These are phyloP conservation scores for Camellia lanceoleosa DNA, from an alignment of 148 eudicot genomes.

Conservation along the genomic window DNA sequence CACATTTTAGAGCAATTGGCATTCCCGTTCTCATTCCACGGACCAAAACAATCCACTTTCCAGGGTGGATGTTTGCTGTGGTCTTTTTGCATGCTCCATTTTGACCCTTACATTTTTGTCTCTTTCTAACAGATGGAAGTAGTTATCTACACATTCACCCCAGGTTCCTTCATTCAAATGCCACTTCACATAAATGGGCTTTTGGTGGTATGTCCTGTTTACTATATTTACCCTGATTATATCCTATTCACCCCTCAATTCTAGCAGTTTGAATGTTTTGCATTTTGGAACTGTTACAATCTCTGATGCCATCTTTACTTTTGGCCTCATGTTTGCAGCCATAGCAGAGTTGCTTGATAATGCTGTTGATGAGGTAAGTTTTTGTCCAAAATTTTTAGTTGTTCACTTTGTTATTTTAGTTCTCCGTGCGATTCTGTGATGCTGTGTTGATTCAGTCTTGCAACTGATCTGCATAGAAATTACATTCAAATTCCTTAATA, in stretches of 20 bases:
- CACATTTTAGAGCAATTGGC: too few species aligned
- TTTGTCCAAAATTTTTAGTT: neutral
- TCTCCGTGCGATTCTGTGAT: too few species aligned
- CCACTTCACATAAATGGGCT: conserved; percentile 98
- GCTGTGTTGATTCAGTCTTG: neutral
- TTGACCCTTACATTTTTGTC: neutral
- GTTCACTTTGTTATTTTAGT: neutral
- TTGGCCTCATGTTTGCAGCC: conserved; percentile 47
- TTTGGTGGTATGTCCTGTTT: conserved; percentile 67
- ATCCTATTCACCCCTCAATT: conserved; percentile 6
- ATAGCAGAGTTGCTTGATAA: conserved; percentile 93
- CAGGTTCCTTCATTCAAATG: conserved; percentile 90
- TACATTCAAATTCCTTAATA: too few species aligned
- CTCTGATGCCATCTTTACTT: conserved; percentile 6
- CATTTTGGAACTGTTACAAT: neutral
- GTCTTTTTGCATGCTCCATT: neutral
- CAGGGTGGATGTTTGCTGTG: conserved; percentile 8
- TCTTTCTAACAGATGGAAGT: conserved; percentile 38
- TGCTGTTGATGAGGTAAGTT: conserved; percentile 84
- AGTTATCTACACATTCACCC: conserved; percentile 78
- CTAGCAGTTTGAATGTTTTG: conserved; percentile 3
- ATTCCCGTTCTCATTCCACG: too few species aligned
- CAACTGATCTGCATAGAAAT: too few species aligned
- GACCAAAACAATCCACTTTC: too few species aligned
- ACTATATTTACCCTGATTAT: conserved; percentile 3